Evolutionary conservation across 495 filamentous ascomycete genomes (phyloP).

Genomic region (Hyaloscypha bicolor): DNA sequence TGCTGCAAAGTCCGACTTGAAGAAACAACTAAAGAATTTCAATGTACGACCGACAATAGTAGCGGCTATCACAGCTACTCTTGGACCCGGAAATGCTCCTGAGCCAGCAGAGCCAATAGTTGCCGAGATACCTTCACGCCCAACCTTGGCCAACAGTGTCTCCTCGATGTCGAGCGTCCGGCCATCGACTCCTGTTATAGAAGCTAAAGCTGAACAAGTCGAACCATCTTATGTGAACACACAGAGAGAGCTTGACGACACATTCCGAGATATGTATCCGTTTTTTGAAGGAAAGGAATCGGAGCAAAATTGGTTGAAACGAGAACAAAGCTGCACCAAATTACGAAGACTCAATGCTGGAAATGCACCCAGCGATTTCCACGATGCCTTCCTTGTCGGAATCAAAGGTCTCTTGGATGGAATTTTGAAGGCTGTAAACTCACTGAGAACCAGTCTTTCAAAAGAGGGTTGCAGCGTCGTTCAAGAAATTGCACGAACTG

Average conservation of each 20-base stretch:
- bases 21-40: slow-evolving; percentile 74
- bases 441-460: slow-evolving; percentile 85
- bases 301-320: slow-evolving; percentile 84
- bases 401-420: slow-evolving; percentile 81
- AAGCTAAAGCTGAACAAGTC: slow-evolving; percentile 64
- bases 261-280: slow-evolving; percentile 74
- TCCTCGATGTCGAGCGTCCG: slow-evolving; percentile 51
- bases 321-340: slow-evolving; percentile 77
- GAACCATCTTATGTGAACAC: slow-evolving; percentile 83
- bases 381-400: slow-evolving; percentile 63
- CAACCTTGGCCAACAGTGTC: slow-evolving; percentile 50
- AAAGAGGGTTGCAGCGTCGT: slow-evolving; percentile 82
- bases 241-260: slow-evolving; percentile 80
- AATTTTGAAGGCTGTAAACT: slow-evolving; percentile 84
- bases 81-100: slow-evolving; percentile 56
- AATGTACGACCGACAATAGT: slow-evolving; percentile 85
- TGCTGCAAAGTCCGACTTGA: slow-evolving; percentile 83
- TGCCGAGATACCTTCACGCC: slow-evolving; percentile 37
- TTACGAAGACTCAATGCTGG: slow-evolving; percentile 78
- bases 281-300: slow-evolving; percentile 89
- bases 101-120: slow-evolving; percentile 42
- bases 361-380: slow-evolving; percentile 80
- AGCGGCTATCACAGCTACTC: slow-evolving; percentile 71
- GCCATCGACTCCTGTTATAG: slow-evolving; percentile 53
- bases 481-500: slow-evolving; percentile 78